Base-by-base conservation (phyloP, 129 eudicot species). In the Tagetes patula region DNA sequence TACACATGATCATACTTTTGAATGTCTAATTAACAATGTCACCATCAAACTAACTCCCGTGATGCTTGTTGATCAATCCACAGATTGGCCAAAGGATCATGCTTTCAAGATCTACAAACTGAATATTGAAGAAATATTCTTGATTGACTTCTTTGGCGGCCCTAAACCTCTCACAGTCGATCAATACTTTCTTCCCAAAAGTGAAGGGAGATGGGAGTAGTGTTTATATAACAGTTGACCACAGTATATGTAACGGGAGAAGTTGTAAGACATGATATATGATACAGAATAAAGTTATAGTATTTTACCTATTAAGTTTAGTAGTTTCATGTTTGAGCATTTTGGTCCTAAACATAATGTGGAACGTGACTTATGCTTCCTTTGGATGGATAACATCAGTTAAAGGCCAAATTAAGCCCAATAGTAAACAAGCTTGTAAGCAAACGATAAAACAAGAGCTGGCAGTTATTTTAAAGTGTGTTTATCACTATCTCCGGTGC, bases 61-160 rank as follows among this genome's bases (percentile, higher is more conserved):
- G 37, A 38, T 66, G 71, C 80, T 11, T 60, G 43, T 7, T 60
- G 34, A 42, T 34, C 8, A 42, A 60, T 36, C 27, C 27, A 20
- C 27, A 94, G 98, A 67, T 37, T 94, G 98, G 98, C 98, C 98
- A 0, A 75, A 90, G 84, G 53, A 79, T 84, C 98, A 94, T 85
- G 58, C 81, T 31, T 94, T 90, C 83, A 85, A 82, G 89, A 64
- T 94, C 49, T 94, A 67, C 77, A 90, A 81, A 58, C 71, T 94
- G 30, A 91, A 90, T 67, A 88, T 94, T 0, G 89, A 87, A 13
- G 83, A 94, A n/a, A 86, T 94, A 73, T 94, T 94, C 73, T 49
- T 94, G 91, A 87, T 94, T 55, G 91, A 94, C 37, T 90, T 80
- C 86, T 94, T 48, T 74, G 96, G 96, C 3, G 98, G 96, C 32